Percentiles rank a stretch among this genome's conserved stretches.
Evolutionary conservation across 2,329 filamentous ascomycete genomes (phyloP).

Genomic region (Chalaropsis ovoidea): DNA sequence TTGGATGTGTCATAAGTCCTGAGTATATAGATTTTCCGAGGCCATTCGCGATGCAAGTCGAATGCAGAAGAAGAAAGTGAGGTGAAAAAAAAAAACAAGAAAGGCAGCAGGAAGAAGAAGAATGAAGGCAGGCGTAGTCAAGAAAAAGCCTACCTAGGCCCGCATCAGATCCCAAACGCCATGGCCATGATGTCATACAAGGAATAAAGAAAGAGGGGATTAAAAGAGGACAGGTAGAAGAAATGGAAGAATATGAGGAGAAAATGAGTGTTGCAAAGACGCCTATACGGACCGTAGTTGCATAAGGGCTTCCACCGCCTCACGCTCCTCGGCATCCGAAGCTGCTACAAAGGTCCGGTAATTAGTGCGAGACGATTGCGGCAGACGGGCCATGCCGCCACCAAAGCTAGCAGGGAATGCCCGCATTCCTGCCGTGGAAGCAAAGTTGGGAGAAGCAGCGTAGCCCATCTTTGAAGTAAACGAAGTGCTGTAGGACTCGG

Average conservation of each 20-base stretch:
- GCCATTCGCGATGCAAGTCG: background rate
- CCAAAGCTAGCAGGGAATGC: slow-evolving; percentile 38
- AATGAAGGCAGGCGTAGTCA: background rate
- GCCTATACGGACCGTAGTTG: slow-evolving; percentile 67
- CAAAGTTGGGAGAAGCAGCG: slow-evolving; percentile 42
- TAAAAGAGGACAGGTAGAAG: background rate
- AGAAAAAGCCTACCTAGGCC: slow-evolving; percentile 11
- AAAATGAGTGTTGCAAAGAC: slow-evolving; percentile 29
- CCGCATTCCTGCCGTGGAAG: slow-evolving; percentile 36
- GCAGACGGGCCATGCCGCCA: slow-evolving; percentile 45
- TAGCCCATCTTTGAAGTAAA: slow-evolving; percentile 30
- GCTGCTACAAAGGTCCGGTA: slow-evolving; percentile 35
- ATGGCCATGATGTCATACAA: slow-evolving; percentile 16
- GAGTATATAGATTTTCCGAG: background rate
- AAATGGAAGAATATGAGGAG: background rate
- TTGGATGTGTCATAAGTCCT: background rate
- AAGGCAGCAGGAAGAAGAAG: background rate
- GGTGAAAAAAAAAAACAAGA: slow-evolving; percentile 6
- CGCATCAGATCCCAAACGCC: slow-evolving; percentile 20
- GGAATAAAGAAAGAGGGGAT: slow-evolving; percentile 17
- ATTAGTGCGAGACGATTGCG: slow-evolving; percentile 36
- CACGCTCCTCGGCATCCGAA: slow-evolving; percentile 63
- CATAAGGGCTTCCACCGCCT: slow-evolving; percentile 70
- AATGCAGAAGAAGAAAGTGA: background rate
- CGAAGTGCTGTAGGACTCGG: slow-evolving; percentile 53